phyloP scores from a whole-genome alignment of 176 grass and related monocot genomes.

The Zea mays region DNA sequence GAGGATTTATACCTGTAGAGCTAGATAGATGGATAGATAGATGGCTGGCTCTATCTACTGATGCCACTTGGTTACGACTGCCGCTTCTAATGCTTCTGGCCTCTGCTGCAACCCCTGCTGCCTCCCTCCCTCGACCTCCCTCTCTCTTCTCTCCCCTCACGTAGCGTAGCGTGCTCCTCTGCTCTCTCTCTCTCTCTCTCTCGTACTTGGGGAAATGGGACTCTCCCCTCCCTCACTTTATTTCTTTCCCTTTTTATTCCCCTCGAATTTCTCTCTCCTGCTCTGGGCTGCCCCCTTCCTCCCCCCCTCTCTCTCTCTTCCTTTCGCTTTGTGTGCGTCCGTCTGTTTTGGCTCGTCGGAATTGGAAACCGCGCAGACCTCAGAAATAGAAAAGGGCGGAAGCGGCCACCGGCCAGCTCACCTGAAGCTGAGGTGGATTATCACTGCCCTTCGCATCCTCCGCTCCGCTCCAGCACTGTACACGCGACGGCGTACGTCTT shows the following conservation, averaged over 20 bases:
- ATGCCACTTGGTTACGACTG: conserved; percentile 58
- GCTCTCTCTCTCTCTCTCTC: background rate
- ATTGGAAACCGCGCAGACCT: conserved; percentile 47
- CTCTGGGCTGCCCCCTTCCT: background rate
- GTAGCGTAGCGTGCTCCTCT: conserved; percentile 1
- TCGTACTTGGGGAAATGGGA: conserved; percentile 48
- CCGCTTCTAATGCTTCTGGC: conserved; percentile 54
- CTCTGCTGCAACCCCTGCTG: conserved; percentile 47
- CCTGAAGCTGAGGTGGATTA: conserved; percentile 37
- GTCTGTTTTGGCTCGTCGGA: conserved; percentile 56
- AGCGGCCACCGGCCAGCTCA: conserved; percentile 57
- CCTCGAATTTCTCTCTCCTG: conserved; percentile 7
- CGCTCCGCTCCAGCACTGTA: background rate
- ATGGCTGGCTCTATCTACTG: conserved; percentile 58
- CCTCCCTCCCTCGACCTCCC: conserved; percentile 15
- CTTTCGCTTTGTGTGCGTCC: conserved; percentile 24
- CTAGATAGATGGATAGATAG: conserved; percentile 39
- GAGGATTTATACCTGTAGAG: conserved; percentile 56
- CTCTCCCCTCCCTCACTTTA: conserved; percentile 47
- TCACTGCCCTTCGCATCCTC: background rate
- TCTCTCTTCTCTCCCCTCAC: conserved; percentile 3
- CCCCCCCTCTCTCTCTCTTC: background rate
- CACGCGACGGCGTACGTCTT: conserved; percentile 12
- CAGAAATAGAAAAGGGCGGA: conserved; percentile 45
- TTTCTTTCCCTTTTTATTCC: conserved; percentile 46